Evolutionary conservation across 2,329 filamentous ascomycete species (phyloP), one percentile per base, ranked within the genome.

Genomic region (Sporothrix inflata): DNA sequence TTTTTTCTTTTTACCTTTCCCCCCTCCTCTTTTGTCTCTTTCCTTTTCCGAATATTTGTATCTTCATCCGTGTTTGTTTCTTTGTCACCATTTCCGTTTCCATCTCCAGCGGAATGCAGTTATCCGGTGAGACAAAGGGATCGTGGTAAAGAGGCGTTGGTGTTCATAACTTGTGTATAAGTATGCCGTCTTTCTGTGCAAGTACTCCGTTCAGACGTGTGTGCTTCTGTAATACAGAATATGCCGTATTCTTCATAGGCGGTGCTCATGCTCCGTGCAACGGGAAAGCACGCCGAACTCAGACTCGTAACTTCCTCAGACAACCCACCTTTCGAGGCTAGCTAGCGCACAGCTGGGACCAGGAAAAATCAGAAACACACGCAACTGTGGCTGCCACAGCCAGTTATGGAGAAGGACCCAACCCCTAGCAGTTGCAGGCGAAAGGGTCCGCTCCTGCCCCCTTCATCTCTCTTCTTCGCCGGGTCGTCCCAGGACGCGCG

Each of bases 391-490:
- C 38, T 47, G 60, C 60, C 57, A 4, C 57, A 61, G 57, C 38
- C n/a, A 65, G 38, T n/a, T 27, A 45, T 45, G 57, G 57, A 63
- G 57, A 27, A 57, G 57, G 55, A 61, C 34, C 57, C 34, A 61
- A 14, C 9, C 30, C 57, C 34, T 61, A 40, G 57, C 40, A 45
- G 16, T 47, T 19, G 65, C 65, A 67, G 27, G 45, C 27, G 65
- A 67, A 34, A 53, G 66, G 65, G 47, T 55, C 66, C 66, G 66
- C 66, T 42, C 27, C 11, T 55, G 66, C 30, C 66, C 57, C 66
- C 66, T 73, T 73, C 61, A 61, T 66, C 67, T 73, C 40, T 55
- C 66, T 68, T 11, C n/a, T 9, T 51, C 24, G 63, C 63, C 42
- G 14, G 40, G 61, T 66, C 42, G 63, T 67, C 63, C 47, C 65